These are phyloP conservation scores for Tetradesmus obliquus DNA, from an alignment of 139 green algal species.

Conservation along the genomic window DNA sequence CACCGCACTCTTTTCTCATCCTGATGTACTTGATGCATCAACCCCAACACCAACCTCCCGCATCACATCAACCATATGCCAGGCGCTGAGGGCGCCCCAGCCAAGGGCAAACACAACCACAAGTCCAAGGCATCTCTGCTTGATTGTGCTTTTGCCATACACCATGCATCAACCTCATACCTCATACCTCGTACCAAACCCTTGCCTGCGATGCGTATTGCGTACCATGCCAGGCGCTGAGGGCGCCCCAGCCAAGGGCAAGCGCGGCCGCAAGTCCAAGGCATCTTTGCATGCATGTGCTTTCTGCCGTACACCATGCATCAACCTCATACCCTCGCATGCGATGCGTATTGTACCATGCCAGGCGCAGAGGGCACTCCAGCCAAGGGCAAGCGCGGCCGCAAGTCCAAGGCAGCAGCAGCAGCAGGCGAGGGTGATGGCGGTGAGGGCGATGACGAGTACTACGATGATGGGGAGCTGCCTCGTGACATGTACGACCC, in stretches of 20 bases:
- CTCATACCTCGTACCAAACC: no score
- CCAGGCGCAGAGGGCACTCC: not conserved
- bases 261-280: no score
- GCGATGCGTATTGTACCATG: not conserved
- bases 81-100: not conserved
- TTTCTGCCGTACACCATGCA: no score
- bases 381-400: not conserved
- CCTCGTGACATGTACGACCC: conserved; percentile 20
- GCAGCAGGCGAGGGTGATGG: not conserved
- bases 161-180: no score
- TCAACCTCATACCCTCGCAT: no score
- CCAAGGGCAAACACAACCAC: not conserved
- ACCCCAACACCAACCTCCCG: not conserved
- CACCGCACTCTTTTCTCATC: no score
- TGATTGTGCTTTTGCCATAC: no score
- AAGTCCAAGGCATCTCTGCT: no score
- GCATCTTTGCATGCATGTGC: no score
- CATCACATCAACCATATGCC: not conserved
- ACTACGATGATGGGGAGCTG: not conserved
- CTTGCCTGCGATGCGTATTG: no score
- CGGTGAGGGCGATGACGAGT: not conserved
- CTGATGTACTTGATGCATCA: not conserved
- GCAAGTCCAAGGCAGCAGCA: conserved; percentile 1
- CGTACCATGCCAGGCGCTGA: not conserved
- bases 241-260: not conserved